Evolutionary conservation across 441 rosid genomes (phyloP).

Genomic region (Melastoma candidum): DNA sequence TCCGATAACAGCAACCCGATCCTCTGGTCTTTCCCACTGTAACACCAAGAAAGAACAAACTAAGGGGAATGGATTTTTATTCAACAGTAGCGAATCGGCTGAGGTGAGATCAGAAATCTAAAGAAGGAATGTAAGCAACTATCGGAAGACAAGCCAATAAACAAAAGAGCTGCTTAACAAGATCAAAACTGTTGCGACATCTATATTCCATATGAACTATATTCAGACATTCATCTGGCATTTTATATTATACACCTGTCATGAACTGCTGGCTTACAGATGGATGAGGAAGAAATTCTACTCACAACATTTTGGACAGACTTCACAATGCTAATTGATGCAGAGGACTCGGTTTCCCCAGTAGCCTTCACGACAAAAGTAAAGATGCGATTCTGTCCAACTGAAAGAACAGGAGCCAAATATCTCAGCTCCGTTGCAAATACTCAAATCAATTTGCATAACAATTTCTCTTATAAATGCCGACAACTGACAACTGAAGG

Average conservation of each 20-base stretch:
- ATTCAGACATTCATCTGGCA: no score
- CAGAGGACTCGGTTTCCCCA: conserved; percentile 48
- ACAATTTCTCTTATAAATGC: not conserved
- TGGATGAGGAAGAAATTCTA: conserved; percentile 5
- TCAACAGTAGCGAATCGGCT: no score
- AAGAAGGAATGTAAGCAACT: no score
- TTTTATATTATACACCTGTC: no score
- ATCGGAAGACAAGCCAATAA: no score
- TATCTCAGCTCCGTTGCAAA: not conserved
- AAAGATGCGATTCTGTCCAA: conserved; percentile 21
- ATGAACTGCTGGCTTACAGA: not conserved
- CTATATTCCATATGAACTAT: no score
- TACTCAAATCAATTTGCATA: not conserved
- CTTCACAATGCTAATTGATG: conserved; percentile 44
- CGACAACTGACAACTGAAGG: no score
- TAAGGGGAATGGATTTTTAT: conserved; percentile 5
- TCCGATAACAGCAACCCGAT: conserved; percentile 61
- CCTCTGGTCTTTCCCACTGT: conserved; percentile 85
- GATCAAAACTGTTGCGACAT: no score
- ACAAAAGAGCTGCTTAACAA: no score
- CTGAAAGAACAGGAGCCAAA: conserved; percentile 20
- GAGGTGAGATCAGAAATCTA: no score
- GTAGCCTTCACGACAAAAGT: conserved; percentile 39
- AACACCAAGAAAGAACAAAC: conserved; percentile 12
- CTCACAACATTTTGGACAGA: conserved; percentile 63